Percentiles rank a stretch among this genome's conserved stretches.
Conservation (phyloP, 768 basidiomycete species). For the Lyophyllum decastes region DNA sequence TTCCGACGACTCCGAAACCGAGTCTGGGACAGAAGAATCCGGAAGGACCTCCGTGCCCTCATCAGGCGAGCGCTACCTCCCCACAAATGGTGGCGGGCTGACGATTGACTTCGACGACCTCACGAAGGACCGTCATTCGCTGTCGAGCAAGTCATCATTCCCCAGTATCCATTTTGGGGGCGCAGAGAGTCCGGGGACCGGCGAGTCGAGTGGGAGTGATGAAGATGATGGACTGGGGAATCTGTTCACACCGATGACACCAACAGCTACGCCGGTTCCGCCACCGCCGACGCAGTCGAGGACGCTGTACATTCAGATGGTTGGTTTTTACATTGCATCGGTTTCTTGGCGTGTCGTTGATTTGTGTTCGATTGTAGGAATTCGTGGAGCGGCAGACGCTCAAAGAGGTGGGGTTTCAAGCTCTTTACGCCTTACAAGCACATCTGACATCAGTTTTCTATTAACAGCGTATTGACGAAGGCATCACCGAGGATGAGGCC, state of each 20-base stretch:
- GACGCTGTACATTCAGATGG: conserved; percentile 95
- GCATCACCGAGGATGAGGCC: conserved; percentile 79
- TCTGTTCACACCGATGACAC: conserved; percentile 28
- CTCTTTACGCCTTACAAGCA: background rate
- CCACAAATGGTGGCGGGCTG: conserved; percentile 57
- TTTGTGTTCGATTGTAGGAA: conserved; percentile 49
- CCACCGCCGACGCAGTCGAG: conserved; percentile 39
- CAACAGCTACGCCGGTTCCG: conserved; percentile 4
- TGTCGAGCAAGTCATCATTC: conserved; percentile 56
- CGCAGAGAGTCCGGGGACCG: conserved; percentile 40
- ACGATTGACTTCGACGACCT: conserved; percentile 64
- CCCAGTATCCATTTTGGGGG: conserved; percentile 83
- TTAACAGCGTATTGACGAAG: conserved; percentile 72
- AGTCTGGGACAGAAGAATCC: conserved; percentile 32
- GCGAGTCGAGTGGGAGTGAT: conserved; percentile 30
- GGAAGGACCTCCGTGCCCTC: conserved; percentile 59
- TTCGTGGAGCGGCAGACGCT: conserved; percentile 91
- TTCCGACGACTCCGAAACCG: conserved; percentile 53
- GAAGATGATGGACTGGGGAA: conserved; percentile 42
- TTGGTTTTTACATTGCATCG: conserved; percentile 24
- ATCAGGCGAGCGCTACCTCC: conserved; percentile 34
- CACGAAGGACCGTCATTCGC: conserved; percentile 53
- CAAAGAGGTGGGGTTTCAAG: conserved; percentile 57
- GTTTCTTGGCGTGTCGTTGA: conserved; percentile 5
- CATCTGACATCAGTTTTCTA: background rate